phyloP scores from a whole-genome alignment of 73 alveolate species.

The Urostyla sp. region DNA sequence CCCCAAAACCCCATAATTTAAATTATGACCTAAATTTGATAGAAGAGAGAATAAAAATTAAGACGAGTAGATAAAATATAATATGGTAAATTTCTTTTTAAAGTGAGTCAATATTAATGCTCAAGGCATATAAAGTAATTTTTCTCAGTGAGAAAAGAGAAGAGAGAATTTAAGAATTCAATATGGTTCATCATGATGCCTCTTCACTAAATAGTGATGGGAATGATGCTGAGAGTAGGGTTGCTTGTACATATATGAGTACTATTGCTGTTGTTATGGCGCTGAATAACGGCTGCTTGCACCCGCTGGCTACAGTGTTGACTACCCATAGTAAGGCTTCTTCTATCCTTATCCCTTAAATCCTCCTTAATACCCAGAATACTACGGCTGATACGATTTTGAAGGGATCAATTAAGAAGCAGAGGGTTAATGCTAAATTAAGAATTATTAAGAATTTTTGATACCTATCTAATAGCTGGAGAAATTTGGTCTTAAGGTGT shows the following conservation, averaged over 20 bases:
- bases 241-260: no score
- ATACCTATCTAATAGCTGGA: neutral
- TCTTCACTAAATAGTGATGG: conserved; percentile 45
- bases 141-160: no score
- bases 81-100: no score
- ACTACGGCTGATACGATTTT: neutral
- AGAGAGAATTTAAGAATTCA: neutral
- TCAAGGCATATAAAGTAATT: no score
- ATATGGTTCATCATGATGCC: neutral
- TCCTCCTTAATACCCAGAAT: neutral
- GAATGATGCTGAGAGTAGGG: conserved; percentile 23
- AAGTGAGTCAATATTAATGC: no score
- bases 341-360: neutral
- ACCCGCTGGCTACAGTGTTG: neutral
- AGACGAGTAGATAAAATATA: no score
- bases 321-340: neutral
- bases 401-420: neutral
- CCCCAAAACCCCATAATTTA: neutral
- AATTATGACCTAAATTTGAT: neutral
- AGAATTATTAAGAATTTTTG: no score
- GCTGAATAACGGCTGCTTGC: no score
- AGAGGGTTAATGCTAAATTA: neutral
- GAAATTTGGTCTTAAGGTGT: neutral
- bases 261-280: neutral
- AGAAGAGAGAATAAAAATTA: neutral